Percentiles rank a stretch among this genome's conserved stretches.
Evolutionary conservation across 768 basidiomycete genomes (phyloP).

Genomic region (Terana coerulea): DNA sequence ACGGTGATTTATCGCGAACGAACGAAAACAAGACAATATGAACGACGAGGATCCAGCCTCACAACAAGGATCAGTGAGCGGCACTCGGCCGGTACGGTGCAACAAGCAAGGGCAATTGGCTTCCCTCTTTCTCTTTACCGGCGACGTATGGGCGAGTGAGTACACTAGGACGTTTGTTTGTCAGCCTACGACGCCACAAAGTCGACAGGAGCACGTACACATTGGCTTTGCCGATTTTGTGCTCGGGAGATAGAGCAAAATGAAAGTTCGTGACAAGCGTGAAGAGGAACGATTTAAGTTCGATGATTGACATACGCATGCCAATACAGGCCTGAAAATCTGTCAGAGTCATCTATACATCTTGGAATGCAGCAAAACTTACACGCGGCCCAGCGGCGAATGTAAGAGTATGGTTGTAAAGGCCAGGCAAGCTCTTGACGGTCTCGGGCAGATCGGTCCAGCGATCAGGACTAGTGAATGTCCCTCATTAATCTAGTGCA

Average conservation of each 20-base stretch:
- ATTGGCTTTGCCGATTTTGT: slow-evolving; percentile 73
- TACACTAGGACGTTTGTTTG: slow-evolving; percentile 9
- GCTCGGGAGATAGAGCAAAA: slow-evolving; percentile 70
- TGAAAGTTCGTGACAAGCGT: slow-evolving; percentile 64
- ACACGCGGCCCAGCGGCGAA: slow-evolving; percentile 84
- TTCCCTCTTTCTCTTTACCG: slow-evolving; percentile 26
- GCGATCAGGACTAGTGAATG: slow-evolving; percentile 60
- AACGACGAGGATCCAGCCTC: not conserved
- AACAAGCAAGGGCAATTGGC: slow-evolving; percentile 27
- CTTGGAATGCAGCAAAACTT: slow-evolving; percentile 25
- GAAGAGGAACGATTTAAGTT: slow-evolving; percentile 76
- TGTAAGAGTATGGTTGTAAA: slow-evolving; percentile 66
- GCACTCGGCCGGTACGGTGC: slow-evolving; percentile 15
- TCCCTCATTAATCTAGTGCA: not conserved
- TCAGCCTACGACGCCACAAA: not conserved
- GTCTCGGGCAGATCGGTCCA: slow-evolving; percentile 76
- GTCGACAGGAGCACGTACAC: slow-evolving; percentile 33
- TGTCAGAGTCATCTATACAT: not conserved
- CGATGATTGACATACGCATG: slow-evolving; percentile 77
- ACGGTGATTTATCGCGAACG: not conserved
- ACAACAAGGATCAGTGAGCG: not conserved
- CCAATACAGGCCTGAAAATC: slow-evolving; percentile 71
- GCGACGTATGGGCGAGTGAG: slow-evolving; percentile 26
- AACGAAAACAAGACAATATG: not conserved
- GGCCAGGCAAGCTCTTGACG: slow-evolving; percentile 63